Conservation (phyloP, 2,329 filamentous ascomycete species). For the Fusarium paranaense region DNA sequence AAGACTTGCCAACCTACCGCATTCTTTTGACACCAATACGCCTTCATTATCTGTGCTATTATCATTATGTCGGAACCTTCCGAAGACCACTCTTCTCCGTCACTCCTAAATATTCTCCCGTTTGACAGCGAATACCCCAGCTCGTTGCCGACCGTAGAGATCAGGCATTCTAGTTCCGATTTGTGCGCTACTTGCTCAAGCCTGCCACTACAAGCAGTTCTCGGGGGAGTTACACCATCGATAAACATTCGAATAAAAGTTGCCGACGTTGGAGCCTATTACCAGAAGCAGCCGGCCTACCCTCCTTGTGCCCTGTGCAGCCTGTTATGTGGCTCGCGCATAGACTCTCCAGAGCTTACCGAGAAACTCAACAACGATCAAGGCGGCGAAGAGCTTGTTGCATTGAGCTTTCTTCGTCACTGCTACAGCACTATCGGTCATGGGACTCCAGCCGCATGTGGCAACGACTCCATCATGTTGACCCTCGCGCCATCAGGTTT, state of each 20-base stretch:
- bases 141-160: background rate
- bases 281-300: background rate
- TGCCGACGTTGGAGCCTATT: background rate
- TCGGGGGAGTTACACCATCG: background rate
- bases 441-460: background rate
- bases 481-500: background rate
- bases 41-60: background rate
- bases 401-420: background rate
- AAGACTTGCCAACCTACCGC: background rate
- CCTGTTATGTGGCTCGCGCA: background rate
- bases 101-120: background rate
- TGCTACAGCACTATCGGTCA: background rate
- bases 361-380: background rate
- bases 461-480: background rate
- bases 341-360: background rate
- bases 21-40: background rate
- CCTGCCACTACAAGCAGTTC: background rate
- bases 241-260: background rate
- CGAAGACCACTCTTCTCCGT: background rate
- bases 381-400: background rate
- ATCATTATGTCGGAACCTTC: background rate
- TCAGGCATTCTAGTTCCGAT: background rate
- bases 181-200: background rate
- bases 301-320: background rate
- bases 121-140: background rate